Evolutionary conservation across 2,329 filamentous ascomycete species (phyloP), one percentile per base, ranked within the genome.

Genomic region (Nigrospora sphaerica): DNA sequence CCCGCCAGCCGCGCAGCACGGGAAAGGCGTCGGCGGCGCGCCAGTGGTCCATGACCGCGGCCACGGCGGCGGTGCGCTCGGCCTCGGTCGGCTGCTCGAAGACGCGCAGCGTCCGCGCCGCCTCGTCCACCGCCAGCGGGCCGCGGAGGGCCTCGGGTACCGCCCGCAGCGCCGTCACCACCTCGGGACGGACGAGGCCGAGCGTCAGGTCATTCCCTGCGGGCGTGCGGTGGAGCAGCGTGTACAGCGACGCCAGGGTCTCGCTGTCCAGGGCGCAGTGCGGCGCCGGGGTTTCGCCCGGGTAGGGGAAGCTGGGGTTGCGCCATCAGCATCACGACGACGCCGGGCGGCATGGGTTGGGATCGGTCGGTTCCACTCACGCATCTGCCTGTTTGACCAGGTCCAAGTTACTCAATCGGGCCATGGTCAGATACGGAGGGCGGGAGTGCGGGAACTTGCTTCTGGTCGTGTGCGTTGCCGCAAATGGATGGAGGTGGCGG

Each of bases 1-100:
- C 71, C 37, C 89, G 78, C 90, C 90, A 95, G 49, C 86, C 86
- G 16, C 72, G 71, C 14, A 97, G 74, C 1, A 95, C 73, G 35
- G 79, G 71, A 62, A 97, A 97, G 2, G 78, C 80, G 7, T 76
- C 70, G n/a, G 78, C 75, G n/a, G 78, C 70, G 16, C 84, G 81
- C 75, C 91, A 88, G 54, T 85, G 78, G 2, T 71, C 61, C 33
- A 84, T 74, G 5, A 90, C 83, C 39, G 71, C 66, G 4, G 68
- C 70, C 14, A 78, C 70, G 23, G 69, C 66, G 6, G 70, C 66
- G 39, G 78, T 89, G 44, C 91, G 81, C 55, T 82, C 75, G 14
- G 72, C 66, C 42, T 84, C 81, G 1, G 76, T 83, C 17, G 71
- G 63, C 13, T 78, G 74, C 12, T 71, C 70, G 48, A 83, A 77